These are phyloP conservation scores for Cordyceps militaris DNA, from an alignment of 2,329 filamentous ascomycete genomes.

Conservation along the genomic window DNA sequence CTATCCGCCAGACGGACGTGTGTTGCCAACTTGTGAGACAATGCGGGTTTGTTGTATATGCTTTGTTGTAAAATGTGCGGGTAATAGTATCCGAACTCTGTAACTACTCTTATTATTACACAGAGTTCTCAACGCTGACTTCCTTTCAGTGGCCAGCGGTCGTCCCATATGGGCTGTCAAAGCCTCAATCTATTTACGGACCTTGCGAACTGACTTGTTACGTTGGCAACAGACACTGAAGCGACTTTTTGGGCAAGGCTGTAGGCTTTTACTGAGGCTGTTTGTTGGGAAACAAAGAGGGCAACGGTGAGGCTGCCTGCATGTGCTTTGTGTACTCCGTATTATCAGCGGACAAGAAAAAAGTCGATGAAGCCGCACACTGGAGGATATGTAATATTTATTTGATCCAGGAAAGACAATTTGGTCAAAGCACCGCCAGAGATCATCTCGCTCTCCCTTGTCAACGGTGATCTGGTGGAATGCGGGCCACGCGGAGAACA, in stretches of 20 bases:
- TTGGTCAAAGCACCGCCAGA: neutral
- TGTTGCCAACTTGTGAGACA: neutral
- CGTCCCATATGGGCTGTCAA: neutral
- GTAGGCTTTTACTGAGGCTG: too few relatives aligned
- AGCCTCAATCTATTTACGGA: conserved; percentile 5
- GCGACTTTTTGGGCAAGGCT: neutral
- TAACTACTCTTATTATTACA: too few relatives aligned
- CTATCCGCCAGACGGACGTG: too few relatives aligned
- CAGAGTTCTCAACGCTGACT: neutral
- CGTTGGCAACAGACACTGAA: neutral
- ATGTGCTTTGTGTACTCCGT: neutral
- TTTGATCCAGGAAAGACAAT: neutral
- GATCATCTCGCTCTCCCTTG: neutral
- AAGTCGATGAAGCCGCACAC: neutral
- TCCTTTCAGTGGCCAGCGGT: neutral
- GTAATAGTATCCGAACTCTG: too few relatives aligned
- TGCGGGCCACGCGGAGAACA: neutral
- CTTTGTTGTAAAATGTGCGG: neutral
- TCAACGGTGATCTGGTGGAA: conserved; percentile 1
- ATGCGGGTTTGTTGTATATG: neutral
- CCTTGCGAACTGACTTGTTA: neutral
- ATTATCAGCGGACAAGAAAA: neutral
- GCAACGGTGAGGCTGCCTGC: neutral
- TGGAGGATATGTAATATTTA: neutral
- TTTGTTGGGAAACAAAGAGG: neutral